Base-by-base conservation (phyloP, 768 basidiomycete species). In the Pleurotus cornucopiae region DNA sequence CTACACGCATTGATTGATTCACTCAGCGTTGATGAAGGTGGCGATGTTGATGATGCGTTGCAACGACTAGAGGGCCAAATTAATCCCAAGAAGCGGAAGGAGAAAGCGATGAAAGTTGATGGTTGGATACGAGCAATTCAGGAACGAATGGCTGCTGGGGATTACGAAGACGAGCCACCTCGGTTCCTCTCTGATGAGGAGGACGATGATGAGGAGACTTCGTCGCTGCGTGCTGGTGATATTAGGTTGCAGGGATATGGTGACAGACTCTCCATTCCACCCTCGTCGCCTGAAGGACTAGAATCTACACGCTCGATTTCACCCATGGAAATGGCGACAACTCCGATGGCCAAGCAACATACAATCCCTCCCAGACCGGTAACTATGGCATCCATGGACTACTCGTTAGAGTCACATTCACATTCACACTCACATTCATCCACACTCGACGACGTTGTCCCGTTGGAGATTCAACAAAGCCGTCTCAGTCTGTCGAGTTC, bases 11-110 rank as follows among this genome's bases (percentile, higher is more conserved):
- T 92, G 39, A 76, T 92, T 9, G 87, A 91, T 63, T 84, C 81
- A 39, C 72, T 89, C 60, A 88, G 82, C 58, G 84, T 89, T 54
- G 85, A 91, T 4, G 88, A 79, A 20, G 77, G 71, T 14, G 91
- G 91, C 1, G 92, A 90, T 62, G 87, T 90, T 14, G 91, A 93
- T 30, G 89, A 84, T 5, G 93, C 94, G 14, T 67, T 97, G 59
- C 76, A 80, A 20, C 76, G 88, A 11, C 78, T 97, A 39, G 93
- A 96, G 68, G 94, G 93, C 0, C 85, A 92, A 66, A 89, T 94
- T 54, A 91, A 92, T 66, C 80, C 80, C 0, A 75, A 83, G 58
- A 79, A 81, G 64, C 82, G 88, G 65, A 76, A 82, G 60, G 88
- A 84, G 61, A 91, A 86, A 63, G 80, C 80, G 37, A 77, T 77